These are phyloP conservation scores for Aspergillus brasiliensis DNA, from an alignment of 2,329 filamentous ascomycete genomes.

Conservation along the genomic window DNA sequence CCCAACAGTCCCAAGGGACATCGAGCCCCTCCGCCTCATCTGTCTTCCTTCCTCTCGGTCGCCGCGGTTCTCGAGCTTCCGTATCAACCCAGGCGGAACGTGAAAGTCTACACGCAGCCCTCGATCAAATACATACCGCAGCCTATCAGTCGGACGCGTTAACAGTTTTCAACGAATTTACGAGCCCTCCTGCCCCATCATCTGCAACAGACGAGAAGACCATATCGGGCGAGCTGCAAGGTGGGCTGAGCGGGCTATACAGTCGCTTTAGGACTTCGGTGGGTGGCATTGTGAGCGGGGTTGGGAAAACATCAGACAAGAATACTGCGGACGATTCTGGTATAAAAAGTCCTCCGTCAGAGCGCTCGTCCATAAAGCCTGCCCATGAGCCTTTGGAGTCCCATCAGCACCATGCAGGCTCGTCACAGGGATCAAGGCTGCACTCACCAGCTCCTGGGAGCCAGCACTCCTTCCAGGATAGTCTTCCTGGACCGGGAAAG, in stretches of 20 bases:
- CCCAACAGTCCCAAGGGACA: conserved; percentile 39
- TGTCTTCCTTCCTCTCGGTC: conserved; percentile 47
- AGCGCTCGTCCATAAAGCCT: conserved; percentile 30
- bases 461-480: conserved; percentile 35
- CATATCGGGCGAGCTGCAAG: conserved; percentile 73
- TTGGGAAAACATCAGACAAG: conserved; percentile 35
- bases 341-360: conserved; percentile 30
- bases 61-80: conserved; percentile 54
- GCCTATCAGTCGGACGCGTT: conserved; percentile 83
- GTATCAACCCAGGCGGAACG: conserved; percentile 63
- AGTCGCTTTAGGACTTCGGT: conserved; percentile 81
- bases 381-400: conserved; percentile 28
- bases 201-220: conserved; percentile 68
- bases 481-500: conserved; percentile 28
- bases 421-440: conserved; percentile 40
- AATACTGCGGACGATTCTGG: conserved; percentile 26
- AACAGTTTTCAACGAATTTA: conserved; percentile 94
- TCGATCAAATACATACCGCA: conserved; percentile 85
- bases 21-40: conserved; percentile 50
- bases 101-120: conserved; percentile 72
- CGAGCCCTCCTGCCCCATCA: conserved; percentile 62
- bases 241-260: conserved; percentile 86
- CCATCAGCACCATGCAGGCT: conserved; percentile 31
- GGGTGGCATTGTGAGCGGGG: conserved; percentile 56
- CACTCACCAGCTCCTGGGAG: conserved; percentile 39